A percentile compares a stretch with the other conserved stretches of the same genome.
These are phyloP conservation scores for Lachancea fermentati DNA, from an alignment of 805 yeast genomes.

Conservation along the genomic window DNA sequence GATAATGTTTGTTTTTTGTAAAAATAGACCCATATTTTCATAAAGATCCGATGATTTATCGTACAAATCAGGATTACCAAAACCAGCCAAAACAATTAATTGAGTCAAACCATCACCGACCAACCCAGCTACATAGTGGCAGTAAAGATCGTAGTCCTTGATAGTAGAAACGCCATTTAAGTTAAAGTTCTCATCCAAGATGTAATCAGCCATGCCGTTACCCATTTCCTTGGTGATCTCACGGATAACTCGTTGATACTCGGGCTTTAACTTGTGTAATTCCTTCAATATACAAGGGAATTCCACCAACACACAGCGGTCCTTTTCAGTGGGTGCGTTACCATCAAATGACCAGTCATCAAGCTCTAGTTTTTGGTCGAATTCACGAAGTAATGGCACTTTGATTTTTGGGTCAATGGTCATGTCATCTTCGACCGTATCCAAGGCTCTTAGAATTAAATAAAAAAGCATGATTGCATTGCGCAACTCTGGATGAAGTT, in stretches of 20 bases:
- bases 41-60: slow-evolving; percentile 52
- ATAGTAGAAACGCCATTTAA: slow-evolving; percentile 71
- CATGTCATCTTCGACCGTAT: slow-evolving; percentile 96
- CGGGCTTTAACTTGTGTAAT: slow-evolving; percentile 65
- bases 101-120: slow-evolving; percentile 95
- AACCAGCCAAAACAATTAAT: slow-evolving; percentile 68
- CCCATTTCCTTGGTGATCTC: slow-evolving; percentile 87
- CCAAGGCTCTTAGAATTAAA: slow-evolving; percentile 81
- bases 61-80: slow-evolving; percentile 50
- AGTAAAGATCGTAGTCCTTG: slow-evolving; percentile 81
- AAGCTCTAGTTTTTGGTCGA: slow-evolving; percentile 55
- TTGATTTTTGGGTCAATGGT: slow-evolving; percentile 66
- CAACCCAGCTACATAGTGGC: slow-evolving; percentile 95
- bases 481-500: slow-evolving; percentile 84
- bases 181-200: slow-evolving; percentile 70
- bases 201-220: slow-evolving; percentile 95
- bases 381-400: slow-evolving; percentile 65
- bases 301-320: slow-evolving; percentile 72
- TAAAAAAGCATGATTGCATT: slow-evolving; percentile 80
- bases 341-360: slow-evolving; percentile 81
- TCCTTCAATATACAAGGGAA: slow-evolving; percentile 66
- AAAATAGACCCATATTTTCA: slow-evolving; percentile 88
- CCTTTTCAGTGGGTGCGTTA: slow-evolving; percentile 70
- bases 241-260: slow-evolving; percentile 70
- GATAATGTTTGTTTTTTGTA: slow-evolving; percentile 94